Percentiles rank a stretch among this genome's conserved stretches.
Conservation (phyloP, 306 rosid genomes). For the Erythrophleum fordii region DNA sequence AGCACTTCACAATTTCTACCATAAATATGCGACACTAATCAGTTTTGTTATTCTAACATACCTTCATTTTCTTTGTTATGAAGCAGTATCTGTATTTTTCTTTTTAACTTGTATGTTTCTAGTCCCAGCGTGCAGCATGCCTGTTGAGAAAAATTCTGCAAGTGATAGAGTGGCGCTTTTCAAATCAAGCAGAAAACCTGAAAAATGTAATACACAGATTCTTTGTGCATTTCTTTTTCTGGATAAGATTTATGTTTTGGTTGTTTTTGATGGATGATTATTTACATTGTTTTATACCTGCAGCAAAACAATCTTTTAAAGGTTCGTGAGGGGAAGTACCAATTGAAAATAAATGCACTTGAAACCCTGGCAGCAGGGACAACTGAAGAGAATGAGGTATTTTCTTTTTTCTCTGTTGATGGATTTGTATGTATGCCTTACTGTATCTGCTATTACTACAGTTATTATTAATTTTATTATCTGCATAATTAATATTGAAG, state of each 20-base stretch:
- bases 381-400: constrained; percentile 82
- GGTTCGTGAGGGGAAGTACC: constrained; percentile 87
- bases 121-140: constrained; percentile 71
- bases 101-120: constrained; percentile 33
- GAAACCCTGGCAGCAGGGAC: constrained; percentile 83
- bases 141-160: constrained; percentile 77
- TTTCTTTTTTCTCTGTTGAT: constrained; percentile 30
- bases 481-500: constrained; percentile 33
- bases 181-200: constrained; percentile 71
- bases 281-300: constrained; percentile 44
- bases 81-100: constrained; percentile 17
- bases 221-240: constrained; percentile 2
- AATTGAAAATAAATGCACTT: constrained; percentile 71
- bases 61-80: not conserved
- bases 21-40: constrained; percentile 37
- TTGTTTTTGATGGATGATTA: constrained; percentile 38
- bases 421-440: constrained; percentile 27
- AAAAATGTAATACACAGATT: constrained; percentile 62
- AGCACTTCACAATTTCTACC: constrained; percentile 24
- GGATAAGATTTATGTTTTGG: constrained; percentile 25
- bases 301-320: constrained; percentile 78
- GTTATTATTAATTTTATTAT: not conserved
- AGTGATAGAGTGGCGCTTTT: constrained; percentile 73
- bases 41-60: constrained; percentile 22
- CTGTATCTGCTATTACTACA: not conserved